Evolutionary conservation across 345 rosid species (phyloP).

Genomic region (Ceriops tagal): DNA sequence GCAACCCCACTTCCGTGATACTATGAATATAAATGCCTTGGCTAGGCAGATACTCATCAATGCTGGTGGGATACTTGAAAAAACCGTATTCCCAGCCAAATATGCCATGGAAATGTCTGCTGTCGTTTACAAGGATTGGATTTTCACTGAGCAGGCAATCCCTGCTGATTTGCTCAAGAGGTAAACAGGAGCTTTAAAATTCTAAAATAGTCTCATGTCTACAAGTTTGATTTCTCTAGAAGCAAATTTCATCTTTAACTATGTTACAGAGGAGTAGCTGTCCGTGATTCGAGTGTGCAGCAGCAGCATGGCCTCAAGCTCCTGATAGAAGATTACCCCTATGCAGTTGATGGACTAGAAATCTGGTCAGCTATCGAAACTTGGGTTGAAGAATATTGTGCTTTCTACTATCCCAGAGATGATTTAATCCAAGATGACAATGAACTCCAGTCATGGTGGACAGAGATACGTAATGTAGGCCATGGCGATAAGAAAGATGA

Average conservation of each 20-base stretch:
- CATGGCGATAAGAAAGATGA: conserved; percentile 77
- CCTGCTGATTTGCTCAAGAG: conserved; percentile 78
- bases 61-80: conserved; percentile 69
- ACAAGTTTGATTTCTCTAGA: background rate
- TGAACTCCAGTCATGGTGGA: conserved; percentile 93
- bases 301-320: conserved; percentile 59
- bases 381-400: conserved; percentile 80
- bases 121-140: conserved; percentile 62
- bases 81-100: conserved; percentile 67
- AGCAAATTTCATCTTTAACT: conserved; percentile 1
- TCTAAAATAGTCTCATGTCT: background rate
- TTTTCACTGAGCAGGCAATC: conserved; percentile 74
- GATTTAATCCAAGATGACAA: conserved; percentile 49
- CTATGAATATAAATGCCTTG: conserved; percentile 85
- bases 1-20: conserved; percentile 89
- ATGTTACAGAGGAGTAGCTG: conserved; percentile 67
- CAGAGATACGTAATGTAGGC: conserved; percentile 58
- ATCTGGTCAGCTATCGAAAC: conserved; percentile 84
- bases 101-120: conserved; percentile 85
- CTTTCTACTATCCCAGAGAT: conserved; percentile 60
- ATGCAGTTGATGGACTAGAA: conserved; percentile 87
- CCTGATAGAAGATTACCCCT: conserved; percentile 81
- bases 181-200: conserved; percentile 25
- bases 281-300: conserved; percentile 43
- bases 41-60: conserved; percentile 84